Base-by-base conservation (phyloP, 768 basidiomycete species). In the Tephrocybe sp. region DNA sequence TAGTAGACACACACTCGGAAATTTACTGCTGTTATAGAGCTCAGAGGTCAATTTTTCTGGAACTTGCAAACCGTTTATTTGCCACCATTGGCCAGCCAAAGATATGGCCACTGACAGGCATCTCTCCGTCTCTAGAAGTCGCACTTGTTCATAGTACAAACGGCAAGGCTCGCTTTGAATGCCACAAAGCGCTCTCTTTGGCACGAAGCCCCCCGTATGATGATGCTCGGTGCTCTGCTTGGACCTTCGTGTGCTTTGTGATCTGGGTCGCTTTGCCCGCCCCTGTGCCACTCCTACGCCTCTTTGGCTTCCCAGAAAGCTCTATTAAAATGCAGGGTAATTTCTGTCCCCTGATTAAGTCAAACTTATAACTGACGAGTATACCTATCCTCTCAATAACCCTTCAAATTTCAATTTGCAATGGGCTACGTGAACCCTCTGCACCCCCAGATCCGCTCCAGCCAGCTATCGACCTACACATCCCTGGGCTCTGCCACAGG, bases 401-500 rank as follows among this genome's bases (percentile, higher is more conserved):
- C 14, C 34, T 9, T 9, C n/a, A 36, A 36, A 11, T 11, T 15
- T 17, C n/a, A 15, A 14, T 28, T 38, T 23, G 24, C 49, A 51
- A 75, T 75, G 74, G 58, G 73, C 45, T 75, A 74, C 60, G 45
- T 66, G 30, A 78, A 74, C 32, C 71, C 76, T 42, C 69, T 78
- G 33, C 77, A 78, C 51, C 55, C 71, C 24, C 70, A 73, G n/a
- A 60, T 74, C 26, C 59, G 38, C 54, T 57, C 50, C 51, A 61
- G 33, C 38, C 64, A 67, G 28, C 55, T 50, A 26, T 70, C 53
- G 42, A 57, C 47, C 52, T 73, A 66, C 50, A 52, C 62, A 53
- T 37, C 62, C 56, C 57, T 73, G 43, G 55, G 48, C 1, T 57
- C 55, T 4, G 68, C 68, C 52, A 8, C 47, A 30, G 17, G 26